phyloP scores from a whole-genome alignment of 345 rosid species.

The Syzygium jambos region DNA sequence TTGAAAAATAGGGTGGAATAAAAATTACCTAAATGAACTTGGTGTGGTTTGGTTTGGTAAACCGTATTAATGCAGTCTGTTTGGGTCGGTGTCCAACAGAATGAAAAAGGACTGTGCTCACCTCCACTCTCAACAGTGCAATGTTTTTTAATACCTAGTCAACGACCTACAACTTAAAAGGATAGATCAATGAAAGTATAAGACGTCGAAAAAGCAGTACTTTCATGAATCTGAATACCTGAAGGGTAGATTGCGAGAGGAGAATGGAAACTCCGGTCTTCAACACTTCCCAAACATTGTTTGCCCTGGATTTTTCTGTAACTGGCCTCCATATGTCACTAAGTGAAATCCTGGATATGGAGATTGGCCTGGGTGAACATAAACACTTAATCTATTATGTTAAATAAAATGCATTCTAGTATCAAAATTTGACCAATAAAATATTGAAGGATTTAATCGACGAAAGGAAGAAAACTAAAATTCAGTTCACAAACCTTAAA shows the following conservation, averaged over 20 bases:
- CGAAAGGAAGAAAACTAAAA: slow-evolving; percentile 1
- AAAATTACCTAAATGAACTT: neutral
- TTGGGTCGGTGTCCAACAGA: neutral
- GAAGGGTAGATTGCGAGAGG: slow-evolving; percentile 71
- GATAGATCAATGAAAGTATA: neutral
- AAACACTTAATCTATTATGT: neutral
- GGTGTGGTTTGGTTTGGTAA: neutral
- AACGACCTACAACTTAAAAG: neutral
- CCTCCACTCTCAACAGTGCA: neutral
- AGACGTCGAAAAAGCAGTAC: neutral
- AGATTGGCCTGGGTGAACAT: slow-evolving; percentile 54
- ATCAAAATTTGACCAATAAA: neutral
- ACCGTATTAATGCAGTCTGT: neutral
- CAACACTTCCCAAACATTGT: slow-evolving; percentile 65
- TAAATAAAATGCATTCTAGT: neutral
- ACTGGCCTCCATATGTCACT: slow-evolving; percentile 96
- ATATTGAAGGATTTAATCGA: neutral
- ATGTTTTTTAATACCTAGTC: neutral
- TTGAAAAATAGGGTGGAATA: neutral
- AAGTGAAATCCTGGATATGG: slow-evolving; percentile 85
- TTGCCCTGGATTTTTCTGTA: slow-evolving; percentile 48
- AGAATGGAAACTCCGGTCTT: slow-evolving; percentile 80
- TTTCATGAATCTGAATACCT: slow-evolving; percentile 38
- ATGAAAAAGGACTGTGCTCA: neutral
- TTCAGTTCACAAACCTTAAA: slow-evolving; percentile 44